Conservation (phyloP, 2,329 filamentous ascomycete genomes). For the Fusarium continuum region DNA sequence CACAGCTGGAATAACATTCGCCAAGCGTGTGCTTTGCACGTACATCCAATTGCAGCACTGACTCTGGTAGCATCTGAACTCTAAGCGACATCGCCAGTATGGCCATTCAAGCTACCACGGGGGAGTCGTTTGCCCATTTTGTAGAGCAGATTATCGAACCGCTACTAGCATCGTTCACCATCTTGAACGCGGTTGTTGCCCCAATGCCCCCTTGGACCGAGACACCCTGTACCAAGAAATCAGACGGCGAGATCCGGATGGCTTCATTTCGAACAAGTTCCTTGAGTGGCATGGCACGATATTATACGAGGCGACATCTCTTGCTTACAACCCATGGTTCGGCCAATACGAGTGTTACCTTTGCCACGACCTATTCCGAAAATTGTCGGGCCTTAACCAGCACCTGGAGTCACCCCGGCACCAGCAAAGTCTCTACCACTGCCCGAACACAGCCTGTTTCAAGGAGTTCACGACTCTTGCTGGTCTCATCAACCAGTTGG, state of each 20-base stretch:
- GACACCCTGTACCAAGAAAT: slow-evolving; percentile 58
- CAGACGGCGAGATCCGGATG: slow-evolving; percentile 55
- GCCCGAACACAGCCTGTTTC: slow-evolving; percentile 48
- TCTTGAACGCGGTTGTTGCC: slow-evolving; percentile 64
- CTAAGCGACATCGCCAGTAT: background rate
- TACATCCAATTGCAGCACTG: background rate
- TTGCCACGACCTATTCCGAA: slow-evolving; percentile 57
- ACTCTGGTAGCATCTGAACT: background rate
- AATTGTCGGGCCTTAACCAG: slow-evolving; percentile 52
- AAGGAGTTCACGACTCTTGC: slow-evolving; percentile 53
- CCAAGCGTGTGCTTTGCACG: background rate
- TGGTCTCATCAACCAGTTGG: slow-evolving; percentile 53
- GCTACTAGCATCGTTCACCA: slow-evolving; percentile 66
- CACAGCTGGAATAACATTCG: background rate
- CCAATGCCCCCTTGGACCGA: slow-evolving; percentile 57
- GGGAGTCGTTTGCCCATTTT: slow-evolving; percentile 63
- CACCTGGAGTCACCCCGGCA: slow-evolving; percentile 63
- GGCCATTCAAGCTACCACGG: background rate
- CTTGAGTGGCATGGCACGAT: slow-evolving; percentile 55
- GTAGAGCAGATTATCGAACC: slow-evolving; percentile 54
- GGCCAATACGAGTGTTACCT: slow-evolving; percentile 47
- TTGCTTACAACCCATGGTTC: slow-evolving; percentile 55
- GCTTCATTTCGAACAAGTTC: slow-evolving; percentile 61
- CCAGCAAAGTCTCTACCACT: slow-evolving; percentile 53
- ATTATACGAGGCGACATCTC: slow-evolving; percentile 50